phyloP scores from a whole-genome alignment of 257 asterid genomes.

The Nicotiana attenuata region DNA sequence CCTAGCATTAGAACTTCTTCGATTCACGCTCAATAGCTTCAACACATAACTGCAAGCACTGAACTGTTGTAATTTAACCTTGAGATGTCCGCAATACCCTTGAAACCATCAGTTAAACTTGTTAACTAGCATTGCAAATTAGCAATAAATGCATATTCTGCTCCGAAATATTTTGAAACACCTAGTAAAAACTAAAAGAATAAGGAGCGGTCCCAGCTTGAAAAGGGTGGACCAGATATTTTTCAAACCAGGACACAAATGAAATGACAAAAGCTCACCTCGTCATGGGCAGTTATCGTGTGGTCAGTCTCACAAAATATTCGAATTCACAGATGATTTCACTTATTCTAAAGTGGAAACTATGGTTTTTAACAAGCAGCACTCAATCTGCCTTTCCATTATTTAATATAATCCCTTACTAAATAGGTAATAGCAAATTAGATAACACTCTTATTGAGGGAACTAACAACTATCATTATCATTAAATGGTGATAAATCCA shows the following conservation, averaged over 20 bases:
- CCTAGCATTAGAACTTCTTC: not conserved
- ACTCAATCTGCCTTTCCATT: not conserved
- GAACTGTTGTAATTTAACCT: not conserved
- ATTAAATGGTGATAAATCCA: slow-evolving; percentile 2
- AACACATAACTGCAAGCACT: not conserved
- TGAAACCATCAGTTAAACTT: not conserved
- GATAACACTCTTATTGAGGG: not conserved
- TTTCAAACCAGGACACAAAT: not conserved
- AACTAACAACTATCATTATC: not conserved
- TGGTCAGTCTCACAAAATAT: not conserved
- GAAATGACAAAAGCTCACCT: not conserved
- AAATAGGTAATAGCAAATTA: not conserved
- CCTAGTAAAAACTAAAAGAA: not conserved
- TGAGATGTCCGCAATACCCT: not conserved
- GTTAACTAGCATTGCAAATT: not conserved
- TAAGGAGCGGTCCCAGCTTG: not conserved
- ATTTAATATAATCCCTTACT: not conserved
- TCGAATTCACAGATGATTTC: not conserved
- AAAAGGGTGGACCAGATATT: not conserved
- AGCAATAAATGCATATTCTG: not conserved
- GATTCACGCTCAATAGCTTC: not conserved
- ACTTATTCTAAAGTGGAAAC: not conserved
- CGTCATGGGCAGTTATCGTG: not conserved
- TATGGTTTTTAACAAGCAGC: not conserved
- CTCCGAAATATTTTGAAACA: not conserved